These are phyloP conservation scores for Diaporthe batatas DNA, from an alignment of 2,329 filamentous ascomycete genomes.

Conservation along the genomic window DNA sequence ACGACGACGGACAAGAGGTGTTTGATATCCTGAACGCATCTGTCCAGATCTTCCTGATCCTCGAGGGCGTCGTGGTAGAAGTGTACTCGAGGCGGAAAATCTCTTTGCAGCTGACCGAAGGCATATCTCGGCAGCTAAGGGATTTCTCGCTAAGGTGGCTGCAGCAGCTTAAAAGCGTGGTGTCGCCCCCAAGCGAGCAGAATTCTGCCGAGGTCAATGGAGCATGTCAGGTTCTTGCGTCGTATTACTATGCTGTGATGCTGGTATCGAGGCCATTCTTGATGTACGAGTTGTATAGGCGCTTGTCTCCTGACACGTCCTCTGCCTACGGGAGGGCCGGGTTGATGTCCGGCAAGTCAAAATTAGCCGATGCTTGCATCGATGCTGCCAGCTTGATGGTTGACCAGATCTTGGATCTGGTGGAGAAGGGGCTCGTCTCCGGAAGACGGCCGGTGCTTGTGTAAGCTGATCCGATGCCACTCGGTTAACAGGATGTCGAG, in stretches of 20 bases:
- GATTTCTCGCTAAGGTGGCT: conserved; percentile 66
- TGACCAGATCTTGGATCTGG: conserved; percentile 60
- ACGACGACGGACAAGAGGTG: conserved; percentile 54
- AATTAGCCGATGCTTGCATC: conserved; percentile 67
- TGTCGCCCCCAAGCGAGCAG: conserved; percentile 47
- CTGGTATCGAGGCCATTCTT: conserved; percentile 68
- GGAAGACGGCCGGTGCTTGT: conserved; percentile 63
- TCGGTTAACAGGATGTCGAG: no score
- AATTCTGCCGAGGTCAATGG: conserved; percentile 55
- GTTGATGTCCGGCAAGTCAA: conserved; percentile 59
- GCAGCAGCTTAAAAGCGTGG: conserved; percentile 56
- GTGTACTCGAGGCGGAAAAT: conserved; percentile 68
- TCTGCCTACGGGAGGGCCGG: conserved; percentile 43
- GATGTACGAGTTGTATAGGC: conserved; percentile 66
- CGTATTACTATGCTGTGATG: conserved; percentile 71
- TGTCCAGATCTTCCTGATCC: conserved; percentile 65
- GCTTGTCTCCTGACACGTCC: conserved; percentile 54
- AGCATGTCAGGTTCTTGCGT: conserved; percentile 64
- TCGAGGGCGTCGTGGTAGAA: conserved; percentile 63
- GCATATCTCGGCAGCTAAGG: conserved; percentile 64
- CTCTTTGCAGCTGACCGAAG: conserved; percentile 65
- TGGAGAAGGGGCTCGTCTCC: conserved; percentile 58
- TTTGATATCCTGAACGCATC: conserved; percentile 65
- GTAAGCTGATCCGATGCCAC: conserved; percentile 52
- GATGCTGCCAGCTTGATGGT: conserved; percentile 68